phyloP scores from a whole-genome alignment of 2,329 filamentous ascomycete genomes.

The Lachnellula hyalina region DNA sequence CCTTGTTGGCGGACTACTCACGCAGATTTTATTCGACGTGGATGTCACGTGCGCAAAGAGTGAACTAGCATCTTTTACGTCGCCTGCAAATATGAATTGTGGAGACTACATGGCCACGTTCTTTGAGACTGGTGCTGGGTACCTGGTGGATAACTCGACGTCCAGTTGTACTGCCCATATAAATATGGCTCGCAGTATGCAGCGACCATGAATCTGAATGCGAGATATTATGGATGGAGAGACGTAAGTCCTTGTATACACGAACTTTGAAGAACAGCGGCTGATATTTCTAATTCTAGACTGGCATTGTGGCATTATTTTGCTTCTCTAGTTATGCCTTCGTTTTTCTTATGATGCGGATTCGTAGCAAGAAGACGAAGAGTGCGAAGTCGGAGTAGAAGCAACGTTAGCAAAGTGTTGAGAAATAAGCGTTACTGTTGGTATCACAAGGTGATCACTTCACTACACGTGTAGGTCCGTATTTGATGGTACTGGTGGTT shows the following conservation, averaged over 20 bases:
- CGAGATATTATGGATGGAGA: conserved; percentile 62
- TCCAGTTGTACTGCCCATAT: conserved; percentile 59
- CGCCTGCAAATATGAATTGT: conserved; percentile 1
- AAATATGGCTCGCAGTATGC: conserved; percentile 54
- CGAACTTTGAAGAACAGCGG: too few species aligned
- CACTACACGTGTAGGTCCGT: too few species aligned
- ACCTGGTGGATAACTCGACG: conserved; percentile 52
- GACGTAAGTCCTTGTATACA: conserved; percentile 34
- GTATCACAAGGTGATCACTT: too few species aligned
- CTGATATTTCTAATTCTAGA: too few species aligned
- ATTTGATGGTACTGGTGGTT: too few species aligned
- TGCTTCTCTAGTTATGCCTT: conserved; percentile 37
- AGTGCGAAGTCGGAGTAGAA: conserved; percentile 27
- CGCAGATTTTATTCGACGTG: conserved; percentile 44
- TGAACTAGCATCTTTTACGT: conserved; percentile 43
- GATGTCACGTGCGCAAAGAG: conserved; percentile 41
- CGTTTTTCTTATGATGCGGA: conserved; percentile 44
- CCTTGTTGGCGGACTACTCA: conserved; percentile 50
- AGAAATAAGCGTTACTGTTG: too few species aligned
- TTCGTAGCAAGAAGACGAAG: conserved; percentile 43
- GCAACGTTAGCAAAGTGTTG: too few species aligned
- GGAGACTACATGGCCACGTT: too few species aligned
- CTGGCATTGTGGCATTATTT: conserved; percentile 44
- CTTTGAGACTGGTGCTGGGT: too few species aligned
- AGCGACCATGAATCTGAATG: conserved; percentile 50